phyloP scores from a whole-genome alignment of 1,284 basidiomycete genomes.

The Apiotrichum gamsii region DNA sequence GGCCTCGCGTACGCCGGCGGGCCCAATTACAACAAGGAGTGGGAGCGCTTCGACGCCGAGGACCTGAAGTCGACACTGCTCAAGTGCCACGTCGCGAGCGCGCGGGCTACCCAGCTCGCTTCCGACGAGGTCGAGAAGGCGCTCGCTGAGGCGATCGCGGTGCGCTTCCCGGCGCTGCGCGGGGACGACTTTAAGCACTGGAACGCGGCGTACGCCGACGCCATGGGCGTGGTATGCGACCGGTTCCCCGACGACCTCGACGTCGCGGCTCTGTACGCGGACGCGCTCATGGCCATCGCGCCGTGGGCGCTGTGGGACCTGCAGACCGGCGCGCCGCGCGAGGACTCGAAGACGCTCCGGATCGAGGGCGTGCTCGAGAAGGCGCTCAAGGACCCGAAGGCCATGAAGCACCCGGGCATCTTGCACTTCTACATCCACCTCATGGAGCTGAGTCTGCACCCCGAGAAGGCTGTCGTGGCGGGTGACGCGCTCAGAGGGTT shows the following conservation, averaged over 20 bases:
- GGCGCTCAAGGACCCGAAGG: slow-evolving; percentile 13
- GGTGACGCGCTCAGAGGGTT: slow-evolving; percentile 30
- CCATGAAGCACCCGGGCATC: slow-evolving; percentile 29
- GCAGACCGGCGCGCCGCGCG: slow-evolving; percentile 21
- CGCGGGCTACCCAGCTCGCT: slow-evolving; percentile 7
- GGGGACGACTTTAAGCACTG: slow-evolving; percentile 16
- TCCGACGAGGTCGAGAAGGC: slow-evolving; percentile 6
- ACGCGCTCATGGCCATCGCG: slow-evolving; percentile 35
- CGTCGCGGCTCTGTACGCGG: slow-evolving; percentile 34
- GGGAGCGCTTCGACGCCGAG: slow-evolving; percentile 16
- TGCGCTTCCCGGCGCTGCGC: slow-evolving; percentile 14
- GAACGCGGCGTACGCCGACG: slow-evolving; percentile 26
- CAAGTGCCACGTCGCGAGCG: slow-evolving; percentile 9
- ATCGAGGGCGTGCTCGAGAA: slow-evolving; percentile 29
- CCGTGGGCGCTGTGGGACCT: slow-evolving; percentile 43
- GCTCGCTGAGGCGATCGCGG: slow-evolving; percentile 8
- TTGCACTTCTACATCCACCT: slow-evolving; percentile 43
- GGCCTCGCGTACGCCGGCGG: slow-evolving; percentile 36
- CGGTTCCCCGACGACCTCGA: slow-evolving; percentile 24
- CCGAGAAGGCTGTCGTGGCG: slow-evolving; percentile 31
- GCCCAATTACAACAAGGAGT: slow-evolving; percentile 42
- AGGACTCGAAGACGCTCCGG: slow-evolving; percentile 20
- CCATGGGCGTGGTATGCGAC: slow-evolving; percentile 33
- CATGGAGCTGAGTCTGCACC: slow-evolving; percentile 35
- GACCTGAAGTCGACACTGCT: slow-evolving; percentile 13